Evolutionary conservation across 768 basidiomycete species (phyloP), one percentile per base, ranked within the genome.

Genomic region (Tulasnella sp.): DNA sequence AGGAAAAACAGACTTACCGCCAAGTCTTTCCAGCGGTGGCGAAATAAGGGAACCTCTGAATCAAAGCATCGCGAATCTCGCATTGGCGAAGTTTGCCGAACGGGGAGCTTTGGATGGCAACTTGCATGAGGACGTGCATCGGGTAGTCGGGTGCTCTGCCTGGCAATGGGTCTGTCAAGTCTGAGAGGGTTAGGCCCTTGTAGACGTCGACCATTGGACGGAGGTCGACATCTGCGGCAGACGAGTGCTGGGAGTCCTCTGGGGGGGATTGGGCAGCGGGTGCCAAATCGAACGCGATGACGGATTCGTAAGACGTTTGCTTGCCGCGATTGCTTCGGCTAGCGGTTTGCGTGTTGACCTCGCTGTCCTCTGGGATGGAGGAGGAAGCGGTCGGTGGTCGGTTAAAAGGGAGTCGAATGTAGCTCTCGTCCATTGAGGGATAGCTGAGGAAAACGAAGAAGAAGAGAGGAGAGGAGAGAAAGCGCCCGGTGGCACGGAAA

Each of bases 141-240:
- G 74, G 54, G 34, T 68, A 75, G 17, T 64, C 74, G 25, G 74
- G 74, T 4, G 34, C 37, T 19, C 37, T 17, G n/a, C 74, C 74
- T 40, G 74, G 74, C 6, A 34, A 31, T 12, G 68, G 42, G 40
- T 67, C 67, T 17, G 37, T 52, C 36, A 76, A 22, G 42, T 76
- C 74, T 11, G 37, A 12, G 38, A 76, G 49, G 14, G 64, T 67
- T 12, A 74, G 72, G 37, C 72, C 74, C 38, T 49, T 42, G 58
- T 70, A 76, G 67, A 40, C 34, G 58, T 70, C 74, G 71, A 54
- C 49, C 49, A 45, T 72, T 29, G 40, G 71, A 72, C 71, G 71
- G 8, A 58, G 54, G 54, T 58, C 54, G 22, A n/a, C n/a, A 58
- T 58, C 54, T 25, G 54, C 22, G 3, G 54, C 8, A 29, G 54